These are phyloP conservation scores for Dioscorea alata DNA, from an alignment of 106 monocot genomes.

Conservation along the genomic window DNA sequence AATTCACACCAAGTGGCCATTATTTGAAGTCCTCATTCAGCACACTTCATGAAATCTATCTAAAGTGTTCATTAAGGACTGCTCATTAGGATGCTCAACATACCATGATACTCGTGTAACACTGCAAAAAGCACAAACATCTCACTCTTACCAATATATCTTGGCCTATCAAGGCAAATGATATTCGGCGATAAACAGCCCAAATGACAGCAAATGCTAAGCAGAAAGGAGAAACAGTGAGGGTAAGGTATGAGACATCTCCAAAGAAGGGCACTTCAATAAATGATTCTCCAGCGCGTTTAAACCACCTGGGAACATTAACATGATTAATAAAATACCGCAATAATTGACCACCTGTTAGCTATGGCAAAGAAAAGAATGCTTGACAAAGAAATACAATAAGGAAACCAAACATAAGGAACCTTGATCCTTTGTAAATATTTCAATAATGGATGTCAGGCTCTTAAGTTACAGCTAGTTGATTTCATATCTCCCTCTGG, in stretches of 20 bases:
- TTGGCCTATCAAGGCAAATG: conserved; percentile 90
- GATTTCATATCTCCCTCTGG: too few relatives aligned
- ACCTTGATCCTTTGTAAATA: too few relatives aligned
- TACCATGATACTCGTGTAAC: neutral
- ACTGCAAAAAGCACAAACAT: neutral
- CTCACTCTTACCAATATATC: conserved; percentile 87
- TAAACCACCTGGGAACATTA: conserved; percentile 35
- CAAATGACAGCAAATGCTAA: conserved; percentile 74
- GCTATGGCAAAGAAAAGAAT: too few relatives aligned
- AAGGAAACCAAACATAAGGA: too few relatives aligned
- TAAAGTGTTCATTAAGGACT: too few relatives aligned
- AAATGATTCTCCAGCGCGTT: conserved; percentile 30
- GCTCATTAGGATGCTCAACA: neutral
- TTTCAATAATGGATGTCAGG: too few relatives aligned
- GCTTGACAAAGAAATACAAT: too few relatives aligned
- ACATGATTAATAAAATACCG: too few relatives aligned
- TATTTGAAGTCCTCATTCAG: too few relatives aligned
- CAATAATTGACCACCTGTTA: too few relatives aligned
- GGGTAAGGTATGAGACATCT: conserved; percentile 83
- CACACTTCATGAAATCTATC: neutral
- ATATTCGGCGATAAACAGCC: conserved; percentile 70
- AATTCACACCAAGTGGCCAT: too few relatives aligned
- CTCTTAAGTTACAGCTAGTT: too few relatives aligned
- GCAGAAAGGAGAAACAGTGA: conserved; percentile 86
- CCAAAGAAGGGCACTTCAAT: conserved; percentile 91